Evolutionary conservation across 2,329 filamentous ascomycete genomes (phyloP), one percentile per base, ranked within the genome.

Genomic region (Colletotrichum plurivorum): DNA sequence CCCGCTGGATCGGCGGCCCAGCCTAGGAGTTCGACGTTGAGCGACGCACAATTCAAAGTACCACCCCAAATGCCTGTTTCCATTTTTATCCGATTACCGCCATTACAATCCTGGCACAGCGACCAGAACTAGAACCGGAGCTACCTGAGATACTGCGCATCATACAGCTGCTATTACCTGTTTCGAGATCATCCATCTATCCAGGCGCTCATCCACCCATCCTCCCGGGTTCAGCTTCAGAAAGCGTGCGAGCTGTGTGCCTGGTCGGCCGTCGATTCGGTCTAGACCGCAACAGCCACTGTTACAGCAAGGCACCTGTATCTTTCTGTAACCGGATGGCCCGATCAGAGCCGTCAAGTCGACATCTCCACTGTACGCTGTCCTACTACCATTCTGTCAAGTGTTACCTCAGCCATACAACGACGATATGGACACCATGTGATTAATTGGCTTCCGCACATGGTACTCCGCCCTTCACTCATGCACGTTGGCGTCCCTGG

Each of bases 241-340:
- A 51, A 56, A 45, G 25, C 43, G 59, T 56, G 51, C 46, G 36
- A 56, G 56, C 36, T 31, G 51, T 46, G 56, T 67, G 55, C 51
- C 63, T 69, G 43, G 56, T 39, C 51, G 62, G 60, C 59, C 25
- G 56, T 39, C 51, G 67, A 61, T 66, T 18, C 25, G 49, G 62
- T 69, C 66, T 60, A 18, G 62, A 56, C 66, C 62, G 55, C 66
- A 46, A 56, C 43, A 31, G 54, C 25, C 39, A 43, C 48, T 49
- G 25, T 22, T 18, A 49, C 18, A 25, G 16, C 48, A 16, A 55
- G 25, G 25, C 8, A 55, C n/a, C 31, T 36, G 48, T n/a, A 31
- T 20, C 9, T 18, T 22, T 53, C 45, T 48, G 60, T 55, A 39
- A 62, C 59, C 18, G 46, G 31, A 16, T 10, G 45, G 20, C 20